These are phyloP conservation scores for Eremothecium gossypii DNA, from an alignment of 1,139 yeast species.

Conservation along the genomic window DNA sequence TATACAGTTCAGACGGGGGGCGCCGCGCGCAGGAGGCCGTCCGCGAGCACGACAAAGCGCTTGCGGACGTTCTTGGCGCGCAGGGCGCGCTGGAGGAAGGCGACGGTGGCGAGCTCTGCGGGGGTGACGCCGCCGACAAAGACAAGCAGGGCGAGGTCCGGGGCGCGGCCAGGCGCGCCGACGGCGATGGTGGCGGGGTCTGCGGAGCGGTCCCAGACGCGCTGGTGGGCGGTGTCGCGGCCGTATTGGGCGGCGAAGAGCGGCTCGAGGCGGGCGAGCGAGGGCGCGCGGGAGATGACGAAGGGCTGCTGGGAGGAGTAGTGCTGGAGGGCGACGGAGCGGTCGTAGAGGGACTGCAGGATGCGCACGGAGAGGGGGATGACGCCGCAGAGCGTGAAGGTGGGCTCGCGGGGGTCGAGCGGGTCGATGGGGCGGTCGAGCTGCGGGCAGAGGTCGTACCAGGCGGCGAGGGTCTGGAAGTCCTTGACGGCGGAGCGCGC, in stretches of 20 bases:
- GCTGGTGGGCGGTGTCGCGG: slow-evolving; percentile 10
- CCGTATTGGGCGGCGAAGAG: slow-evolving; percentile 22
- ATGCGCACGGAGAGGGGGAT: slow-evolving; percentile 26
- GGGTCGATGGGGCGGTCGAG: slow-evolving; percentile 13
- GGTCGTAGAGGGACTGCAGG: slow-evolving; percentile 24
- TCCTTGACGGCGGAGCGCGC: slow-evolving; percentile 4
- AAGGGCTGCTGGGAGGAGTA: slow-evolving; percentile 27
- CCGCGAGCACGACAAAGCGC: slow-evolving; percentile 24
- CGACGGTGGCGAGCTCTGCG: slow-evolving; percentile 28
- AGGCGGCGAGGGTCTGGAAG: slow-evolving; percentile 5
- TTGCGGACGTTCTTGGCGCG: slow-evolving; percentile 20
- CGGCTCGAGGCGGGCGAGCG: slow-evolving; percentile 16
- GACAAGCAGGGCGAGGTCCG: slow-evolving; percentile 21
- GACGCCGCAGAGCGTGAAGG: slow-evolving; percentile 30
- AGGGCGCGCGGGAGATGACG: slow-evolving; percentile 23
- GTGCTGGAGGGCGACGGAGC: slow-evolving; percentile 19
- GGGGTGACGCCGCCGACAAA: slow-evolving; percentile 29
- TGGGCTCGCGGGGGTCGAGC: slow-evolving; percentile 18
- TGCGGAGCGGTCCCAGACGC: slow-evolving; percentile 20
- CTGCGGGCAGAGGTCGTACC: slow-evolving; percentile 21
- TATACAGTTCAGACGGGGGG: background rate
- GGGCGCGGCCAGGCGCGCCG: slow-evolving; percentile 6
- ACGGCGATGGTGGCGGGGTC: slow-evolving; percentile 13
- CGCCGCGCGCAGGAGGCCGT: slow-evolving; percentile 15
- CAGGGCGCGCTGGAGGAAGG: slow-evolving; percentile 17